Evolutionary conservation across 1,284 basidiomycete species (phyloP).

Genomic region (Cutaneotrichosporon sp.): DNA sequence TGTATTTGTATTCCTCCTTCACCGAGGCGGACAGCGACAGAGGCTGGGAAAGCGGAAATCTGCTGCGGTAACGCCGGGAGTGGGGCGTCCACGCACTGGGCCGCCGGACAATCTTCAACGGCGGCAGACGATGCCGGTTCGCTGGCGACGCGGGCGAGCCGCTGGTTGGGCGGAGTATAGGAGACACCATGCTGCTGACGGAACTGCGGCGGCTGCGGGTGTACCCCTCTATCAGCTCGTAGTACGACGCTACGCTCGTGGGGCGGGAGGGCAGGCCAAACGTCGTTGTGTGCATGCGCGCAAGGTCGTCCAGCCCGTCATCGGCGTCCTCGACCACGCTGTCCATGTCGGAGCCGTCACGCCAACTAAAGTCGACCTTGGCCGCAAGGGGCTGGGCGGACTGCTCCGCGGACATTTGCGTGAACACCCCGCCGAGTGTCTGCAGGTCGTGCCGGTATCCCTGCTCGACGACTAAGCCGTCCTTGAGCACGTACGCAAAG

Average conservation of each 20-base stretch:
- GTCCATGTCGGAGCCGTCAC: constrained; percentile 11
- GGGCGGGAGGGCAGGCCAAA: not conserved
- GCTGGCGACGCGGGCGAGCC: no score
- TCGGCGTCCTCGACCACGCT: constrained; percentile 11
- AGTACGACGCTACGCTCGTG: constrained; percentile 5
- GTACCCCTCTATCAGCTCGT: not conserved
- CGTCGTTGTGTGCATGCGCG: constrained; percentile 2
- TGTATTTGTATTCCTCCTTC: no score
- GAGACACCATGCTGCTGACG: no score
- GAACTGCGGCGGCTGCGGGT: not conserved
- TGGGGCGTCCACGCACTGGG: not conserved
- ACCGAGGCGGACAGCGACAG: no score
- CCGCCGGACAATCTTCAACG: not conserved
- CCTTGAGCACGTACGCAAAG: constrained; percentile 86
- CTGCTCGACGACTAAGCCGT: constrained; percentile 76
- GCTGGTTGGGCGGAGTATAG: no score
- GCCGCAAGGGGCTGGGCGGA: constrained; percentile 35
- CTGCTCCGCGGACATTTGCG: constrained; percentile 46
- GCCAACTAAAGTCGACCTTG: constrained; percentile 41
- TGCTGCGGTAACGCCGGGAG: no score
- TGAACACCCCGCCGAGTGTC: constrained; percentile 47
- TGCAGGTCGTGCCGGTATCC: constrained; percentile 77
- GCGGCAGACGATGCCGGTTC: not conserved
- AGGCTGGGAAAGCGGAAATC: no score
- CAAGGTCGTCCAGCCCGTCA: not conserved